Percentiles rank a stretch among this genome's conserved stretches.
Evolutionary conservation across 371 early-diverging fungal species (phyloP).

Genomic region (Mortierella sp.): DNA sequence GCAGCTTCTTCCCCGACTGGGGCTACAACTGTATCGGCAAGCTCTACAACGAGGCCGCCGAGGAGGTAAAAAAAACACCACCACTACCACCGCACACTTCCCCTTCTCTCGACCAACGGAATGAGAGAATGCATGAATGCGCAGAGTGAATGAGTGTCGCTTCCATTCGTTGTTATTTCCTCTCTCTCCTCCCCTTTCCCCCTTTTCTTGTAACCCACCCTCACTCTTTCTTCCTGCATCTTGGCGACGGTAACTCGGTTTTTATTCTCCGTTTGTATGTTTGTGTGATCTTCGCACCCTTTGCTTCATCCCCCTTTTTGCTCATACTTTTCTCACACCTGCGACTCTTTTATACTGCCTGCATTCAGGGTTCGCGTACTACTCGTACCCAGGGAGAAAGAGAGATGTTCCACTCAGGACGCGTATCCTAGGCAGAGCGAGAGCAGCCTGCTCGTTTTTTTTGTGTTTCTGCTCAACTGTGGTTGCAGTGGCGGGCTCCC

Average conservation of each 20-base stretch:
- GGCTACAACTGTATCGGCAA: constrained; percentile 67
- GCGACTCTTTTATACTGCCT: background rate
- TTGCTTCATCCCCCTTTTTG: background rate
- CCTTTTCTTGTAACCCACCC: background rate
- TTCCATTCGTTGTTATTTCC: background rate
- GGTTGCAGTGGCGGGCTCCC: background rate
- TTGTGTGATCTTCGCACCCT: background rate
- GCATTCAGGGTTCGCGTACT: background rate
- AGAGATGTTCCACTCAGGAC: too few relatives aligned
- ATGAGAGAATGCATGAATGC: constrained; percentile 1
- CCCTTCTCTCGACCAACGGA: background rate
- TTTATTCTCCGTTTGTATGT: background rate
- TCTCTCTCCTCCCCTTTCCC: background rate
- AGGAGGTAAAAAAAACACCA: constrained; percentile 17
- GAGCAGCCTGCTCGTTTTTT: background rate
- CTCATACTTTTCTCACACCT: background rate
- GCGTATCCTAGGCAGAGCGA: too few relatives aligned
- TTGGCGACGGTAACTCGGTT: background rate
- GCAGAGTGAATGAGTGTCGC: background rate
- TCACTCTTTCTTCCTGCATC: background rate
- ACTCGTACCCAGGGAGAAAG: too few relatives aligned
- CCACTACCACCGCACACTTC: background rate
- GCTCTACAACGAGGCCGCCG: constrained; percentile 44
- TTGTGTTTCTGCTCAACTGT: background rate
- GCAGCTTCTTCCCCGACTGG: constrained; percentile 92